Evolutionary conservation across 2,329 filamentous ascomycete genomes (phyloP), one percentile per base, ranked within the genome.

Genomic region (Clarireedia sp.): DNA sequence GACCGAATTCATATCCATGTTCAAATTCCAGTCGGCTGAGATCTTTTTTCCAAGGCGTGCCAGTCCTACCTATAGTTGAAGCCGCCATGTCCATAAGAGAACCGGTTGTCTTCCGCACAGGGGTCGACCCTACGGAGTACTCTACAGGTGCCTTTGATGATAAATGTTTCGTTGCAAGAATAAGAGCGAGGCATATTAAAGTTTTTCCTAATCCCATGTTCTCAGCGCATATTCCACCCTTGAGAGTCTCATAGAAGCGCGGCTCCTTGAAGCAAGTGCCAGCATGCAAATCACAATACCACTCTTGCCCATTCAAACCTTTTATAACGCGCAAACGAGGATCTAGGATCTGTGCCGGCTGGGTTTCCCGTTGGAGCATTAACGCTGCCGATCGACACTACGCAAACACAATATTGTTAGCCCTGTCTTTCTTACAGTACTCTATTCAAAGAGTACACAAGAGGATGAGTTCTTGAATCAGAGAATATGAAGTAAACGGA

Each of bases 191-290:
- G 60, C 87, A 92, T 10, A 96, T 95, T 24, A 96, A 72, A 0
- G 92, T 96, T 73, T 96, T 97, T 0, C 92, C 91, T 0, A 80
- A 73, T 5, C 86, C 86, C 87, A 91, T 91, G 60, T 88, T 85
- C 66, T 94, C 89, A 0, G 87, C 87, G 14, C 90, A 72, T 14
- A 92, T 86, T 2, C 90, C 92, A 36, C 91, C 90, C 56, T 79
- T 77, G 5, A 85, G 79, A 24, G 82, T 78, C 45, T 94, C 89
- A 62, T 92, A 96, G 57, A 81, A 80, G 2, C 79, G 78, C 10
- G 87, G 84, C n/a, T 86, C 80, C 37, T 75, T 75, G 0, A 88
- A 68, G 48, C 90, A 78, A 0, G 75, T 74, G 0, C 82, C 80
- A 16, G 81, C 78, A 45, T 85, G 78, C 5, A 79, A 74, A 59